Conservation (phyloP, 1,284 basidiomycete genomes). For the Apiotrichum gamsii region DNA sequence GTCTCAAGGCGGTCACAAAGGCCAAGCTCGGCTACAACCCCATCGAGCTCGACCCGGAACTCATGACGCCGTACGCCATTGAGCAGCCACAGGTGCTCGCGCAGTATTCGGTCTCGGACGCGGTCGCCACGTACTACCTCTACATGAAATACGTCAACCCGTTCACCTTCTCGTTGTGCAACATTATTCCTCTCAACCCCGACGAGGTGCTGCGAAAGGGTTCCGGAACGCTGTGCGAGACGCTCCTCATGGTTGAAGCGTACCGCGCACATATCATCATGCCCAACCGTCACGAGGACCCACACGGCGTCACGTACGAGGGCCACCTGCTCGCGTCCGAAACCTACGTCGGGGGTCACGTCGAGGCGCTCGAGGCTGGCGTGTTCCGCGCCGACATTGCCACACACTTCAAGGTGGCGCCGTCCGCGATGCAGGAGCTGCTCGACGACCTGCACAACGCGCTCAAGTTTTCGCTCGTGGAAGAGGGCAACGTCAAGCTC, state of each 20-base stretch:
- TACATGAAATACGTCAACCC: slow-evolving; percentile 99
- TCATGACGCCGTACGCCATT: slow-evolving; percentile 99
- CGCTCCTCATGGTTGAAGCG: slow-evolving; percentile 97
- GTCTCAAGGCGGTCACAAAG: slow-evolving; percentile 95
- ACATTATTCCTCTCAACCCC: slow-evolving; percentile 95
- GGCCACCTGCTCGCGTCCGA: slow-evolving; percentile 94
- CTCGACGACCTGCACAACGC: slow-evolving; percentile 92
- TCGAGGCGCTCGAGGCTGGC: slow-evolving; percentile 96
- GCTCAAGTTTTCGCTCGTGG: slow-evolving; percentile 77
- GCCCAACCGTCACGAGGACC: slow-evolving; percentile 95
- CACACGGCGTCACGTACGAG: slow-evolving; percentile 86
- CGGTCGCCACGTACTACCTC: slow-evolving; percentile 97
- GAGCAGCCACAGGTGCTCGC: slow-evolving; percentile 94
- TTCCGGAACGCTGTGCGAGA: slow-evolving; percentile 93
- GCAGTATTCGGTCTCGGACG: slow-evolving; percentile 98
- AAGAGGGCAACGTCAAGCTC: slow-evolving; percentile 75
- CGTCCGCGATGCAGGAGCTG: slow-evolving; percentile 81
- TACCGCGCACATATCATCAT: slow-evolving; percentile 88
- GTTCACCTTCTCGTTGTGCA: slow-evolving; percentile 98
- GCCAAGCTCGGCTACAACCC: slow-evolving; percentile 96
- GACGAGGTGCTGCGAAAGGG: slow-evolving; percentile 97
- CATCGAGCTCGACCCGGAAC: slow-evolving; percentile 93
- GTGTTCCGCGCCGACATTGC: slow-evolving; percentile 96
- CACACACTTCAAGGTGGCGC: slow-evolving; percentile 92
- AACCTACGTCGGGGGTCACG: slow-evolving; percentile 98